Evolutionary conservation across 345 rosid species (phyloP), one percentile per base, ranked within the genome.

Genomic region (Clarkia xantiana): DNA sequence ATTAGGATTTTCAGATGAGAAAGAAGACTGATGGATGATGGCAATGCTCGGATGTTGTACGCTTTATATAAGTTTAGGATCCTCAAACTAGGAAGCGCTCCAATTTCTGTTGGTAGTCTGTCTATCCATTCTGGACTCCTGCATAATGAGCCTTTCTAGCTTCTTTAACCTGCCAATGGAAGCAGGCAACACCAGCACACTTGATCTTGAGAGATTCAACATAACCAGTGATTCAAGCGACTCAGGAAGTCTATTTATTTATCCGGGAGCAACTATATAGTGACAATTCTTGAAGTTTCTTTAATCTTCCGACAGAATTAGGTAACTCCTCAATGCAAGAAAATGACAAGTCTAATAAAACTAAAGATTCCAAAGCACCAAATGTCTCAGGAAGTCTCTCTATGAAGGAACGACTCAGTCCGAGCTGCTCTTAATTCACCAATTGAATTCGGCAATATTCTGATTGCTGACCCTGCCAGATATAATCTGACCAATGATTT

Each of bases 181-280:
- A 14, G 25, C 52, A 6, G 52, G 52, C 10, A 48, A 14, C 15
- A 8, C 39, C 14, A n/a, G 14, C 3, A 56, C 40, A 8, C 36
- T 39, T 47, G 53, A 16, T 3, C 15, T 11, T 45, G 40, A 56
- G 11, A 47, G 17, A 40, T 39, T 6, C 40, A 56, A 48, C 39
- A 46, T 14, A 11, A 47, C 14, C 39, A 47, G 9, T 39, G 60
- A 40, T 20, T 6, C 34, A 11, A 56, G 11, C 17, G 10, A 47
- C 17, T 40, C 18, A 0, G 47, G 46, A 14, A 56, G 46, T 15
- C 20, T 23, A 52, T 47, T 47, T 18, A 56, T 12, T 47, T 18
- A 56, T 12, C 1, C 2, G 4, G 14, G 3, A 11, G 36, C 60
- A 56, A 1, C 45, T 3, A 0, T 14, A 0, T 10, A 56, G 34